A percentile compares a stretch with the other conserved stretches of the same genome.
These are phyloP conservation scores for Fusarium temperatum DNA, from an alignment of 2,329 filamentous ascomycete species.

Conservation along the genomic window DNA sequence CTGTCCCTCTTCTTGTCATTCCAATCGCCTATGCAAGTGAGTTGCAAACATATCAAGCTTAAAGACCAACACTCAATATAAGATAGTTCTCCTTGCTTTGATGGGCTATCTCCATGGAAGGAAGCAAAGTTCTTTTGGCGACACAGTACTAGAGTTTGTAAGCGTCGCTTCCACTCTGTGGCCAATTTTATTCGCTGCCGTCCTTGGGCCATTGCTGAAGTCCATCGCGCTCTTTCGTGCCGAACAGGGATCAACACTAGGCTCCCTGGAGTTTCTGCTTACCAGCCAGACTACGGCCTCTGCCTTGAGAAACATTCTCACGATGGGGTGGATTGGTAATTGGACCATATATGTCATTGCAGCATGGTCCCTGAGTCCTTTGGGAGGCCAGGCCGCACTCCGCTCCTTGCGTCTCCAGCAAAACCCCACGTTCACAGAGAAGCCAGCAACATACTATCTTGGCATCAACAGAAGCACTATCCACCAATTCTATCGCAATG, in stretches of 20 bases:
- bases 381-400: not conserved
- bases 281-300: not conserved
- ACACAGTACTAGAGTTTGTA: not conserved
- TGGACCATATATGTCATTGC: not conserved
- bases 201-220: not conserved
- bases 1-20: not conserved
- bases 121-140: not conserved
- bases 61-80: too few relatives aligned
- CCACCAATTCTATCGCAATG: too few relatives aligned
- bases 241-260: not conserved
- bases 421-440: rapidly evolving
- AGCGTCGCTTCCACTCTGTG: slow-evolving; percentile 3
- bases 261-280: not conserved
- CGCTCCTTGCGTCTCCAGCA: not conserved
- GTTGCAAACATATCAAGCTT: too few relatives aligned
- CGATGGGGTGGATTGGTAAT: not conserved
- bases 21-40: not conserved
- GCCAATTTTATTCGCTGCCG: slow-evolving; percentile 12
- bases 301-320: not conserved
- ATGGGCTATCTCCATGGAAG: not conserved
- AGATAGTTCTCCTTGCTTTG: too few relatives aligned
- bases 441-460: not conserved
- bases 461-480: not conserved
- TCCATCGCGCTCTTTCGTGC: not conserved
- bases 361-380: not conserved